phyloP scores from a whole-genome alignment of 2,329 filamentous ascomycete species.

The Hortaea sp. region DNA sequence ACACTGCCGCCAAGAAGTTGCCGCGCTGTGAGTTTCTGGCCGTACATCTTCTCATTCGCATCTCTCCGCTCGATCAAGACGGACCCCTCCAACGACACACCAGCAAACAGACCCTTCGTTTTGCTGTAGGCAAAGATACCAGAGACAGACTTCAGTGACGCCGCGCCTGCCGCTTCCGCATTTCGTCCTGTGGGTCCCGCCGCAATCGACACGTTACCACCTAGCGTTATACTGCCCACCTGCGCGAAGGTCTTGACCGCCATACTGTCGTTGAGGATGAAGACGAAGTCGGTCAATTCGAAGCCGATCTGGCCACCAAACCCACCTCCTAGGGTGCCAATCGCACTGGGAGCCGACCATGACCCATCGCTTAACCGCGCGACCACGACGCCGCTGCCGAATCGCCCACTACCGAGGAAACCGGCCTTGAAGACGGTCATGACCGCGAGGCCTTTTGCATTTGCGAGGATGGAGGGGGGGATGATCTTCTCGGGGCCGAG shows the following conservation, averaged over 20 bases:
- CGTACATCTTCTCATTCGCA: constrained; percentile 94
- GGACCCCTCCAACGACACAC: constrained; percentile 86
- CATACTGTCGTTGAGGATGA: constrained; percentile 85
- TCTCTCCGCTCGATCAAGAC: constrained; percentile 90
- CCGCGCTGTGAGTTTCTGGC: constrained; percentile 65
- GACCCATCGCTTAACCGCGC: constrained; percentile 65
- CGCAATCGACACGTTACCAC: constrained; percentile 91
- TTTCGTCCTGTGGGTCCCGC: constrained; percentile 90
- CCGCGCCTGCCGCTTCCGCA: constrained; percentile 89
- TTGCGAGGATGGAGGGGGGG: constrained; percentile 76
- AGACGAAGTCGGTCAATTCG: constrained; percentile 89
- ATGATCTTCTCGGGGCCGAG: constrained; percentile 89
- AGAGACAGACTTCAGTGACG: constrained; percentile 77
- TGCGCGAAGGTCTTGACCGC: constrained; percentile 94
- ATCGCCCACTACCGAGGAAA: constrained; percentile 72
- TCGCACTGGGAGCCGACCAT: constrained; percentile 75
- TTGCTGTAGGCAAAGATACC: constrained; percentile 96
- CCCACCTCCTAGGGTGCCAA: constrained; percentile 69
- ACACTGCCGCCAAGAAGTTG: constrained; percentile 74
- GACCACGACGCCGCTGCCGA: constrained; percentile 73
- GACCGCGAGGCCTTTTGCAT: constrained; percentile 84
- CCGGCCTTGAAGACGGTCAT: constrained; percentile 81
- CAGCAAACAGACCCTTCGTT: constrained; percentile 93
- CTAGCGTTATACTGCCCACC: constrained; percentile 79
- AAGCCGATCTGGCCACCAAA: constrained; percentile 82